These are phyloP conservation scores for Mycena galericulata DNA, from an alignment of 768 basidiomycete species.

Conservation along the genomic window DNA sequence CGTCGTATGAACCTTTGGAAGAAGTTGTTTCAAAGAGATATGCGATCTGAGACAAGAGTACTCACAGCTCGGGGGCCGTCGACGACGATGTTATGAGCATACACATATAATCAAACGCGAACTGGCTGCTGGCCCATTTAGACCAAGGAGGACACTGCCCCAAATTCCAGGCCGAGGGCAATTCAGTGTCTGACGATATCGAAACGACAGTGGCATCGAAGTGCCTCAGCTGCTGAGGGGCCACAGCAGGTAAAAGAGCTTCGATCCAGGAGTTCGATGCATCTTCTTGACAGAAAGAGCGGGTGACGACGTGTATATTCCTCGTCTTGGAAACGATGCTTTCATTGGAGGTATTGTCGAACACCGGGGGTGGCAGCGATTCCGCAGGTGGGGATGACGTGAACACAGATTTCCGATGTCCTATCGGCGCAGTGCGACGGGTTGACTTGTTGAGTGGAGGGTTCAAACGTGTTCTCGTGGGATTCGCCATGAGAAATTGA, in stretches of 20 bases:
- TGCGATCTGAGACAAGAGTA: background rate
- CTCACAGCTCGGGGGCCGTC: conserved; percentile 9
- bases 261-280: background rate
- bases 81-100: conserved; percentile 14
- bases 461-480: background rate
- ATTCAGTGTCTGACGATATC: background rate
- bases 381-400: conserved; percentile 10
- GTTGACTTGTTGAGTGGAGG: background rate
- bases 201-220: conserved; percentile 18
- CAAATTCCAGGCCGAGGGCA: background rate
- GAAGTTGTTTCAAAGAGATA: background rate
- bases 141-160: conserved; percentile 16
- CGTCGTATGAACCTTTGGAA: conserved; percentile 13
- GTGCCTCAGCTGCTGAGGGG: background rate
- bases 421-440: background rate
- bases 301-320: background rate
- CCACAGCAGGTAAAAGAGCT: background rate
- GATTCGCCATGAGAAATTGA: background rate
- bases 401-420: background rate
- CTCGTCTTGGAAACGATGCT: background rate
- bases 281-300: background rate
- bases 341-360: background rate
- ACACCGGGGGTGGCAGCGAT: conserved; percentile 17
- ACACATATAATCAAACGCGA: conserved; percentile 22
- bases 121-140: conserved; percentile 13